Percentiles rank a stretch among this genome's conserved stretches.
Conservation (phyloP, 1,139 yeast species). For the Nakaseomyces sp. region DNA sequence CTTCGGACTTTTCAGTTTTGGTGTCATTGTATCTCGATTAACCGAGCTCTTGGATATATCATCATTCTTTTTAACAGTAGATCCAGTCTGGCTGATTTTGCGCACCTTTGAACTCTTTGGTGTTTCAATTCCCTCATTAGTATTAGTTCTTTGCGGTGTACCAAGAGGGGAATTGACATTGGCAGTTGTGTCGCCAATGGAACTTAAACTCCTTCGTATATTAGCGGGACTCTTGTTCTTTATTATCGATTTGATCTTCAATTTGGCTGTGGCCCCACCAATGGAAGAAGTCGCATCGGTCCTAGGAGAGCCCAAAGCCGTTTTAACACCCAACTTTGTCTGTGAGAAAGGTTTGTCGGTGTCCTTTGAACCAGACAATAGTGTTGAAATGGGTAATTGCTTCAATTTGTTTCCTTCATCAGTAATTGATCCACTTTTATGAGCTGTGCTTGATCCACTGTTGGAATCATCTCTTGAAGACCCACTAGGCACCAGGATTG, state of each 20-base stretch:
- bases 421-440: background rate
- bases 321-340: too few relatives aligned
- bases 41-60: background rate
- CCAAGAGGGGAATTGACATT: background rate
- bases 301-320: background rate
- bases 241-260: background rate
- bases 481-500: constrained; percentile 9
- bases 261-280: background rate
- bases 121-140: constrained; percentile 14
- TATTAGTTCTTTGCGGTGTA: constrained; percentile 2
- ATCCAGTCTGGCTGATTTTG: background rate
- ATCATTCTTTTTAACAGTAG: background rate
- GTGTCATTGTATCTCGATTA: constrained; percentile 6
- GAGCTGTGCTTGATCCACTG: background rate
- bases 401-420: background rate
- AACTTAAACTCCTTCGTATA: constrained; percentile 6
- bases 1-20: constrained; percentile 7
- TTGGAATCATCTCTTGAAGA: constrained; percentile 5
- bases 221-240: constrained; percentile 4
- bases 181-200: constrained; percentile 1
- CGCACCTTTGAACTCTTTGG: constrained; percentile 11
- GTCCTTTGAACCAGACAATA: background rate
- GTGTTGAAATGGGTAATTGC: background rate
- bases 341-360: background rate
- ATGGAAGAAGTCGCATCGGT: background rate